Evolutionary conservation across 257 asterid genomes (phyloP).

Genomic region (Solanum rostratum): DNA sequence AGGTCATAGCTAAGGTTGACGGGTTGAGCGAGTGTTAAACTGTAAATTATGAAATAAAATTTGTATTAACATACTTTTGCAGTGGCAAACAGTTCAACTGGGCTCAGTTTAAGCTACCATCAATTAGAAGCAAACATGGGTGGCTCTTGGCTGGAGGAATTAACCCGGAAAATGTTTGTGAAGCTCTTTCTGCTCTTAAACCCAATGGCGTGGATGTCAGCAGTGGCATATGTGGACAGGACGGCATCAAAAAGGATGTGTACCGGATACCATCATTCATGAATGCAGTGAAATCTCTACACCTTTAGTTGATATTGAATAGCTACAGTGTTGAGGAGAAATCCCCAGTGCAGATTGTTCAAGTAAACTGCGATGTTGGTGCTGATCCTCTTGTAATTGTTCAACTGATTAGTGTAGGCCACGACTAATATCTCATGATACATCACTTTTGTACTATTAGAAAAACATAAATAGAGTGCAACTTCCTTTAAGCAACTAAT

Average conservation of each 20-base stretch:
- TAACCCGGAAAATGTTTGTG: conserved; percentile 50
- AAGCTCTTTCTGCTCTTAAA: conserved; percentile 56
- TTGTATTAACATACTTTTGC: conserved; percentile 8
- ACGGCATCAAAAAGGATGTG: conserved; percentile 69
- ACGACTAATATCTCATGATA: neutral
- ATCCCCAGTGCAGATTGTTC: neutral
- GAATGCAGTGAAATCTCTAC: conserved; percentile 44
- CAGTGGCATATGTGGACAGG: conserved; percentile 85
- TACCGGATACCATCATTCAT: conserved; percentile 54
- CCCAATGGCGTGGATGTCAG: conserved; percentile 89
- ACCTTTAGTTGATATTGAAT: conserved; percentile 11
- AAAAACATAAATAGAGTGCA: neutral
- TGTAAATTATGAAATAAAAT: neutral
- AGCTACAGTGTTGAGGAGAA: neutral
- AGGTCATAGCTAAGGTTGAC: neutral
- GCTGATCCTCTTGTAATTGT: neutral
- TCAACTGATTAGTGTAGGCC: neutral
- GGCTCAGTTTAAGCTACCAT: conserved; percentile 66
- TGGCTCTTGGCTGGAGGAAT: conserved; percentile 95
- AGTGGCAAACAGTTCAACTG: conserved; percentile 85
- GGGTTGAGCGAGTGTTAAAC: neutral
- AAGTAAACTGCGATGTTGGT: neutral
- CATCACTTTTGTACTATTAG: neutral
- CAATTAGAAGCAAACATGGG: conserved; percentile 57
- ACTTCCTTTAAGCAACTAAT: neutral